These are phyloP conservation scores for Fusarium albosuccineum DNA, from an alignment of 2,329 filamentous ascomycete species.

Conservation along the genomic window DNA sequence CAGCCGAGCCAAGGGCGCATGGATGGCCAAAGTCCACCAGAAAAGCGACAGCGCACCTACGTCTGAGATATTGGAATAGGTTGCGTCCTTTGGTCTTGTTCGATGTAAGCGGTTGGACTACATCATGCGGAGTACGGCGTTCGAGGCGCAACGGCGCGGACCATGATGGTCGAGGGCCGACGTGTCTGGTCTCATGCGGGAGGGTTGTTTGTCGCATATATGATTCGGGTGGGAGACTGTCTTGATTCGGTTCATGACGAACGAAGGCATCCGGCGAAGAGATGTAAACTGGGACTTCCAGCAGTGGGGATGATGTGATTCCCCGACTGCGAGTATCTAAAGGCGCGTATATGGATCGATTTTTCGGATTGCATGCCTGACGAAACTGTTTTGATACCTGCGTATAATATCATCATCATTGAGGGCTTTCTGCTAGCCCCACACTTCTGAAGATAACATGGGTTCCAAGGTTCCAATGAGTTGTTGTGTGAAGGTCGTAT, in stretches of 20 bases:
- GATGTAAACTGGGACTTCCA: slow-evolving; percentile 16
- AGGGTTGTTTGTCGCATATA: slow-evolving; percentile 27
- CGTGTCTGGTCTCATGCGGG: slow-evolving; percentile 17
- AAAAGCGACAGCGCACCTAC: slow-evolving; percentile 64
- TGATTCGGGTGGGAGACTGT: slow-evolving; percentile 34
- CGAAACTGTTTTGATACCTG: slow-evolving; percentile 46
- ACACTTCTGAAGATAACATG: not conserved
- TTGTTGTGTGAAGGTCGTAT: not conserved
- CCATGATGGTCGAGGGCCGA: slow-evolving; percentile 15
- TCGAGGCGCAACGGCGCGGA: slow-evolving; percentile 32
- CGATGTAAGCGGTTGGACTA: slow-evolving; percentile 30
- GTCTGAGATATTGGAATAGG: slow-evolving; percentile 26
- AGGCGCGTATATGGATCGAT: slow-evolving; percentile 32
- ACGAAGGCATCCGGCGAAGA: slow-evolving; percentile 27
- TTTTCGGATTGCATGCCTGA: slow-evolving; percentile 37
- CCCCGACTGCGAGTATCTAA: slow-evolving; percentile 18
- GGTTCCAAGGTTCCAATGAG: not conserved
- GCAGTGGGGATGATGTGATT: slow-evolving; percentile 20
- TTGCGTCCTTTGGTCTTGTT: slow-evolving; percentile 21
- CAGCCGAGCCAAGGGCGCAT: slow-evolving; percentile 46
- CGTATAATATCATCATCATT: slow-evolving; percentile 44
- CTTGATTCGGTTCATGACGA: slow-evolving; percentile 29
- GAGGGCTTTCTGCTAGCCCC: slow-evolving; percentile 4
- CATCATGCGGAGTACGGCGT: slow-evolving; percentile 45
- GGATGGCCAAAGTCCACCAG: slow-evolving; percentile 60